A percentile compares a stretch with the other conserved stretches of the same genome.
Evolutionary conservation across 148 eudicot species (phyloP).

Genomic region (Pharnaceum exiguum): DNA sequence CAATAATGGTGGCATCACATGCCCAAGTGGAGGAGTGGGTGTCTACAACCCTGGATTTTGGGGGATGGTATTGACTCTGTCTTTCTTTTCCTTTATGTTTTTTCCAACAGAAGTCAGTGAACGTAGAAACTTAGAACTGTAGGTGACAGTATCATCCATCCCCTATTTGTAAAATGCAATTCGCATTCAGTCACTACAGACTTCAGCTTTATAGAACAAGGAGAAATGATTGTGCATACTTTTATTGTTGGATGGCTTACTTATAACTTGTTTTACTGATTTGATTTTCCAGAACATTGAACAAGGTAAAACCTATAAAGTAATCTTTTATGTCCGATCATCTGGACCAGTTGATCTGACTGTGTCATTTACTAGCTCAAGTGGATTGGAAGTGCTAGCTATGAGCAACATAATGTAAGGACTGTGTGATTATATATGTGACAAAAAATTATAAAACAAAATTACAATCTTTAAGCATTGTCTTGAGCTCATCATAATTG

Average conservation of each 20-base stretch:
- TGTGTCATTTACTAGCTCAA: constrained; percentile 63
- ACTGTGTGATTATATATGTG: background rate
- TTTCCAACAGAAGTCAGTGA: no score
- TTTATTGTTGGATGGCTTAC: background rate
- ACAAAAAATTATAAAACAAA: background rate
- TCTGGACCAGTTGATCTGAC: constrained; percentile 46
- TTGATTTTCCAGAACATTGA: constrained; percentile 66
- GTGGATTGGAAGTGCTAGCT: constrained; percentile 56
- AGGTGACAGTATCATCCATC: no score
- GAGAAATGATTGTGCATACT: background rate
- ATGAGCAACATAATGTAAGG: constrained; percentile 56
- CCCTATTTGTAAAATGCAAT: no score
- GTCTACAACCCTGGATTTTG: constrained; percentile 93
- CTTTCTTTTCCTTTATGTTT: background rate
- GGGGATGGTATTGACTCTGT: constrained; percentile 76
- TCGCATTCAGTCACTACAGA: no score
- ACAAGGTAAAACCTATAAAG: constrained; percentile 75
- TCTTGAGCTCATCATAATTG: constrained; percentile 3
- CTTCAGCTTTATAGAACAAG: no score
- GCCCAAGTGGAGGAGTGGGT: constrained; percentile 91
- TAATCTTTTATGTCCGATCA: constrained; percentile 69
- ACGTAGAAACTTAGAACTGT: no score
- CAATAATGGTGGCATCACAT: constrained; percentile 32
- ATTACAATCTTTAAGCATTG: constrained; percentile 1
- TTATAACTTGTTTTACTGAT: background rate